Evolutionary conservation across 2,329 filamentous ascomycete species (phyloP).

Genomic region (Paecilomyces variotii): DNA sequence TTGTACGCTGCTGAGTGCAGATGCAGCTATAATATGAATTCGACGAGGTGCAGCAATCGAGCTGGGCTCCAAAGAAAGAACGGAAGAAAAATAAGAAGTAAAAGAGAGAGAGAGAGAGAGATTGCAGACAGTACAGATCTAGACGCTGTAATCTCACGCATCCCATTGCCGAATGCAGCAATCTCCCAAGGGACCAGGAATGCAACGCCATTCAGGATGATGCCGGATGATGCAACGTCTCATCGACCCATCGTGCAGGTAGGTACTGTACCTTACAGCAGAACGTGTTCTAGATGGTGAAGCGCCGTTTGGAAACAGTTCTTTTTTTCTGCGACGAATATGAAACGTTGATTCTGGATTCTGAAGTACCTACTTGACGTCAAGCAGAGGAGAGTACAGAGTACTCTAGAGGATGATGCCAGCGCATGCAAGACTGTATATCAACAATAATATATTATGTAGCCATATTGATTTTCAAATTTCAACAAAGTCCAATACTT

Average conservation of each 20-base stretch:
- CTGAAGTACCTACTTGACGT: background rate
- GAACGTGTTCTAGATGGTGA: background rate
- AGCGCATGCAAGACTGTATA: no score
- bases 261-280: background rate
- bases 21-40: no score
- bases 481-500: no score
- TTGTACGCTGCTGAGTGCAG: no score
- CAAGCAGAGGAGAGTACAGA: background rate
- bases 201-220: background rate
- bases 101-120: no score
- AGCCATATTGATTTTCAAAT: no score
- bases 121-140: background rate
- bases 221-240: background rate
- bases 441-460: no score
- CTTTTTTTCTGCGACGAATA: background rate
- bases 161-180: background rate
- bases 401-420: background rate
- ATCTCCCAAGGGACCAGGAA: background rate
- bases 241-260: background rate
- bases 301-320: background rate
- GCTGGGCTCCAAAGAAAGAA: no score
- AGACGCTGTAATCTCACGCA: background rate
- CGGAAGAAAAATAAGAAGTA: no score
- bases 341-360: background rate
- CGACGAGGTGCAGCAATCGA: no score